Evolutionary conservation across 2,329 filamentous ascomycete genomes (phyloP), one percentile per base, ranked within the genome.

Genomic region (Cladosporium sp.): DNA sequence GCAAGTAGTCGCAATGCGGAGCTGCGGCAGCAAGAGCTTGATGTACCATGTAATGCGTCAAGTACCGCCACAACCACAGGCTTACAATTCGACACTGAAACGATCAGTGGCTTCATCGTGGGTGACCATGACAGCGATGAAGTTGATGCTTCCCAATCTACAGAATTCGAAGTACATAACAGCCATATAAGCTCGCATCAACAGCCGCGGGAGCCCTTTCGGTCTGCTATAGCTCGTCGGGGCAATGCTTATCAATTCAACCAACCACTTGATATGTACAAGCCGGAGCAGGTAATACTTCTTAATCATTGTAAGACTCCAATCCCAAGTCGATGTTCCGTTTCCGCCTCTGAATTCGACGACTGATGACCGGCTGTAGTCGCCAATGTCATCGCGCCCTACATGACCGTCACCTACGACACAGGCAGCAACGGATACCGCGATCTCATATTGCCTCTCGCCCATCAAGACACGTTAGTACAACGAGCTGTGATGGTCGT

Each of bases 401-500:
- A 71, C 19, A 77, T 77, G 75, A 47, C 43, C n/a, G 74, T 77
- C 1, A 69, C 76, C 0, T 61, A 75, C 9, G 75, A 76, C 56
- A 67, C 63, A 5, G 51, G 65, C 0, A 65, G 60, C 8, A 77
- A 77, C 38, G 75, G 74, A 14, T 77, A 77, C 42, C 66, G 75
- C 22, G 65, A 75, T 5, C 58, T 76, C 11, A 69, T 77, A 6
- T 65, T 77, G 2, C 74, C 75, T 2, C 70, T 77, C n/a, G 75
- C 75, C 0, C 67, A 70, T 9, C 68, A 76, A 19, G 69, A 76
- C 17, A 64, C 70, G 1, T 64, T 73, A 0, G 67, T 77, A 0
- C 67, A 67, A 20, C 68, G 72, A 25, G 73, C 75, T 0, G 73
- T 77, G 1, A 72, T 69, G 8, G 74, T 76, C 5, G 72, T 76